A percentile compares a stretch with the other conserved stretches of the same genome.
Conservation (phyloP, 768 basidiomycete genomes). For the Xerocomellus chrysenteron region DNA sequence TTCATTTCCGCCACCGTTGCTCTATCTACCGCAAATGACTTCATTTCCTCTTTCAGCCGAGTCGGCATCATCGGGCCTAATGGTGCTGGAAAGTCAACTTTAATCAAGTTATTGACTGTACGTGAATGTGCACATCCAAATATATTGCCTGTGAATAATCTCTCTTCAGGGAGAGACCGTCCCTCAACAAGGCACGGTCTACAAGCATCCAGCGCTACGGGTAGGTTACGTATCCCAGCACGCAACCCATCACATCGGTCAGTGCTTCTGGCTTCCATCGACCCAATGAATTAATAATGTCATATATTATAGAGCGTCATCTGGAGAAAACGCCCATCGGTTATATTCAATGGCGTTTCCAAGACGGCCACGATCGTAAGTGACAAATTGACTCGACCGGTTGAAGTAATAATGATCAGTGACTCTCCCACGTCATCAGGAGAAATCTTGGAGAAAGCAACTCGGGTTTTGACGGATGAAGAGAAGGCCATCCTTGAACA, state of each 20-base stretch:
- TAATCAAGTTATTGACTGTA: slow-evolving; percentile 91
- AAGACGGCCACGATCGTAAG: slow-evolving; percentile 95
- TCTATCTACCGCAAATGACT: slow-evolving; percentile 13
- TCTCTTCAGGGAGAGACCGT: slow-evolving; percentile 75
- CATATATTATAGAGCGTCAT: slow-evolving; percentile 65
- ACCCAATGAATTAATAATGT: slow-evolving; percentile 22
- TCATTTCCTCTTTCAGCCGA: slow-evolving; percentile 52
- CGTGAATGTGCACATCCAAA: slow-evolving; percentile 23
- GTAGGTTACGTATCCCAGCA: slow-evolving; percentile 98
- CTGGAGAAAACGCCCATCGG: slow-evolving; percentile 94
- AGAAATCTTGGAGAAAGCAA: slow-evolving; percentile 88
- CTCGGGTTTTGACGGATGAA: slow-evolving; percentile 85
- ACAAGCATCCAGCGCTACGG: slow-evolving; percentile 91
- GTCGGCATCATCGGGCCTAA: slow-evolving; percentile 92
- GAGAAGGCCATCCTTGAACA: slow-evolving; percentile 76
- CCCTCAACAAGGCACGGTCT: slow-evolving; percentile 88
- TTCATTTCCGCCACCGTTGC: slow-evolving; percentile 25
- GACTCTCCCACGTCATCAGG: slow-evolving; percentile 41
- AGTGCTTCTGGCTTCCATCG: slow-evolving; percentile 18
- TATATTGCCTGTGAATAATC: slow-evolving; percentile 9
- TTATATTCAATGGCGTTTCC: slow-evolving; percentile 99
- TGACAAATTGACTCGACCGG: slow-evolving; percentile 21
- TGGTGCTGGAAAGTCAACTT: slow-evolving; percentile 94
- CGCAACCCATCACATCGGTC: slow-evolving; percentile 94
- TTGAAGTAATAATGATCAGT: slow-evolving; percentile 5